Base-by-base conservation (phyloP, 1,139 yeast genomes). In the Hansenula lynferdii region DNA sequence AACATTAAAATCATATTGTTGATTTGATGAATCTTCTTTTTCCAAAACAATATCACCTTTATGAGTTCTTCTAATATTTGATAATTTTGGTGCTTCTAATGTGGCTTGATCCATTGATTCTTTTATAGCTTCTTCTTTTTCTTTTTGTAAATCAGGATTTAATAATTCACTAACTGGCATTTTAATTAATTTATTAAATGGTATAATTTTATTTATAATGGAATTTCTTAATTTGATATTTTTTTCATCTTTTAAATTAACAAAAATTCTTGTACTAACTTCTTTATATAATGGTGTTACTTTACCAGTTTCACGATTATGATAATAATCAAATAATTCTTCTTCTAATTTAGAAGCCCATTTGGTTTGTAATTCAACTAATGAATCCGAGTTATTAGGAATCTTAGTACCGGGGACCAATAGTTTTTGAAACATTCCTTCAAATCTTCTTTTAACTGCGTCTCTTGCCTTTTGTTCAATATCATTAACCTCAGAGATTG, bases 11-110 rank as follows among this genome's bases (percentile, higher is more conserved):
- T 51, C 54, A 28, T 41, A 47, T 22, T 41, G 39, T 10, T 58
- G 51, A 44, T 48, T 48, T 43, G 62, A 74, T 47, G 69, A 61
- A 37, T 70, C 72, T 31, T 67, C 72, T 12, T 65, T 68, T 38
- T 83, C 92, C n/a, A 84, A 69, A 29, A 84, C 60, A 51, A 85
- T 92, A 45, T 87, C 96, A 23, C 96, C 96, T 56, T 84, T 85
- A 55, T 85, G 95, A 2, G 95, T 85, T 51, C 86, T 68, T 49
- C 89, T 70, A 40, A 85, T 78, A 37, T 81, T 68, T 21, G 85
- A 85, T 33, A 67, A 74, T 26, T 64, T 69, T 25, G 73, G 75
- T 32, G 66, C 74, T 34, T 78, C 77, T 31, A 85, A 61, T 9
- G 85, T 82, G 4, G 84, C 70, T 39, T 82, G 77, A 23, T 77